Evolutionary conservation across 2,329 filamentous ascomycete genomes (phyloP), one percentile per base, ranked within the genome.

Genomic region (Fusarium sp.): DNA sequence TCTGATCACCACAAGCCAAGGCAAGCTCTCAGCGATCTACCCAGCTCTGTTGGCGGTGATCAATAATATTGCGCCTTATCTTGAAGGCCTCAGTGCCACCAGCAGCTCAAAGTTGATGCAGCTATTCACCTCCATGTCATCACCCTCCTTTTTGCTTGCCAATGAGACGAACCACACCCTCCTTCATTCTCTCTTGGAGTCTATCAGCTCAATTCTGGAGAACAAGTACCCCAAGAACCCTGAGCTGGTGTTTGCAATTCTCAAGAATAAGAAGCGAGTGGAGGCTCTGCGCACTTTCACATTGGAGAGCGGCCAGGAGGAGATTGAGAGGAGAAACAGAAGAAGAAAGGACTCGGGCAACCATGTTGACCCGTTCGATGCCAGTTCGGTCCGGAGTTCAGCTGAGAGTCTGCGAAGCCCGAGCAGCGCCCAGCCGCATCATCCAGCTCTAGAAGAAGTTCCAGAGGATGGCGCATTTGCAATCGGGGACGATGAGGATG

Each of bases 161-260:
- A 98, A 98, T 77, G 96, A 99, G 67, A 93, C 90, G 40, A 99
- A 99, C 74, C 94, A 98, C 79, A 85, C 87, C 35, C 88, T 98
- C 6, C 86, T 99, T 8, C 89, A 91, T 57, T 95, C 95, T 0
- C 84, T 98, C 29, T 86, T 99, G 11, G 94, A 98, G 79, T 95
- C 94, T 0, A 91, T 98, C 79, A 98, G 96, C 80, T 91, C 94
- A 2, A 93, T 98, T 49, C 86, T 98, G 40, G 96, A 98, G 82
- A 94, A 98, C 80, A 92, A 97, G 78, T 96, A 94, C 79, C 87
- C 86, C 58, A 90, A 92, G 79, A 98, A 98, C 75, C 88, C 93
- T 5, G 91, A 94, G 62, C 90, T 98, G 58, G 87, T 98, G 16
- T 94, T 94, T 79, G 89, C 93, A 1, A 88, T 98, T 33, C 80